A percentile compares a stretch with the other conserved stretches of the same genome.
Conservation (phyloP, 306 rosid species). For the Ochetophila trinervis region DNA sequence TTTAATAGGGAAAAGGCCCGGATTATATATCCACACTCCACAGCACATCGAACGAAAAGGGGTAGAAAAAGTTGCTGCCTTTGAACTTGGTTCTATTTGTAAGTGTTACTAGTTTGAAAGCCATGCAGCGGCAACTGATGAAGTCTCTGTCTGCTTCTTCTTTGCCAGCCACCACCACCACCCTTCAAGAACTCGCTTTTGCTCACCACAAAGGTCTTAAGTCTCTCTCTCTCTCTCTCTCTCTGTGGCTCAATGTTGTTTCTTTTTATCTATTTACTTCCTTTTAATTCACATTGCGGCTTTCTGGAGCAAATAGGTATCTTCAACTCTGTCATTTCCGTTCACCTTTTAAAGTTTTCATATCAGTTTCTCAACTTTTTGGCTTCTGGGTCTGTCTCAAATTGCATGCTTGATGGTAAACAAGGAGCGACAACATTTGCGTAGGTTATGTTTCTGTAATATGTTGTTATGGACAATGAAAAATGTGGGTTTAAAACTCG, state of each 20-base stretch:
- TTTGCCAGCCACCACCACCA: constrained; percentile 38
- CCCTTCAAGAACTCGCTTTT: constrained; percentile 61
- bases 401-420: background rate
- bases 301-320: background rate
- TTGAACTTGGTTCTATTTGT: background rate
- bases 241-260: background rate
- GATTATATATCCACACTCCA: too few relatives aligned
- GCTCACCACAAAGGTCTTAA: constrained; percentile 59
- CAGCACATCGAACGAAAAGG: too few relatives aligned
- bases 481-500: background rate
- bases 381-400: constrained; percentile 12
- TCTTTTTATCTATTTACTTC: background rate
- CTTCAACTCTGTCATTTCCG: background rate
- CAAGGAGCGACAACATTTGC: background rate
- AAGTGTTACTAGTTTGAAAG: background rate
- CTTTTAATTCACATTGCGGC: background rate
- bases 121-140: constrained; percentile 57
- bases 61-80: background rate
- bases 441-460: background rate
- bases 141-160: constrained; percentile 52
- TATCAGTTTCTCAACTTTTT: constrained; percentile 6
- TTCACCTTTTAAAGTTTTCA: background rate
- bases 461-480: background rate
- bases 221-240: background rate
- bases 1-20: too few relatives aligned